A percentile compares a stretch with the other conserved stretches of the same genome.
Evolutionary conservation across 2,329 filamentous ascomycete genomes (phyloP).

Genomic region (Cladosporium phlei): DNA sequence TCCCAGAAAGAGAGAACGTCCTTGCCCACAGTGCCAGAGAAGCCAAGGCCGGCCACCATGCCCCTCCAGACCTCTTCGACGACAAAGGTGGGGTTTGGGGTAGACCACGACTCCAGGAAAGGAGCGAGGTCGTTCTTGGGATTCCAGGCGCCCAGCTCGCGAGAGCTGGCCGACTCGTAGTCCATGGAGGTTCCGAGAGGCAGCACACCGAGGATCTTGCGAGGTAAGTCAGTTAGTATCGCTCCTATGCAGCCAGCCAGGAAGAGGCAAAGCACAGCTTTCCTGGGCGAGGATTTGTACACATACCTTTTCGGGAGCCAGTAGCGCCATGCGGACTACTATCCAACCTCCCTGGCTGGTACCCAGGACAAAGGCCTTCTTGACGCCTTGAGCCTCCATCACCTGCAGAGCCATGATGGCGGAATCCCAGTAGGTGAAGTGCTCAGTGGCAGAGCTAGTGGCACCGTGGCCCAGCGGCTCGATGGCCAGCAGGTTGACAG

Average conservation of each 20-base stretch:
- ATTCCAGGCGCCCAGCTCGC: slow-evolving; percentile 45
- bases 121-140: slow-evolving; percentile 28
- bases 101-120: slow-evolving; percentile 32
- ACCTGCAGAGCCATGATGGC: slow-evolving; percentile 41
- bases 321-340: slow-evolving; percentile 45
- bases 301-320: slow-evolving; percentile 40
- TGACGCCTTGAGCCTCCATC: slow-evolving; percentile 35
- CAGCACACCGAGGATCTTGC: slow-evolving; percentile 46
- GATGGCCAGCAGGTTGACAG: slow-evolving; percentile 47
- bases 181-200: slow-evolving; percentile 49
- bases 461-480: slow-evolving; percentile 50
- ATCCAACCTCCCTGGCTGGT: slow-evolving; percentile 52
- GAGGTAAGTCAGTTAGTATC: no score
- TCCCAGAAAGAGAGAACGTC: slow-evolving; percentile 40
- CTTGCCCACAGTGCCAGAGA: slow-evolving; percentile 36
- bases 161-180: slow-evolving; percentile 42
- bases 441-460: slow-evolving; percentile 39
- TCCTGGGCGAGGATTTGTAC: background rate
- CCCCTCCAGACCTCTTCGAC: slow-evolving; percentile 32
- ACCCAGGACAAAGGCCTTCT: slow-evolving; percentile 43
- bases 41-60: slow-evolving; percentile 24
- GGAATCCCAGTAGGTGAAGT: slow-evolving; percentile 52
- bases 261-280: no score
- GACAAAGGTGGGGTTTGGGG: slow-evolving; percentile 39
- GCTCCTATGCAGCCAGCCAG: no score